Base-by-base conservation (phyloP, 257 asterid species). In the Thymus quinquecostatus region DNA sequence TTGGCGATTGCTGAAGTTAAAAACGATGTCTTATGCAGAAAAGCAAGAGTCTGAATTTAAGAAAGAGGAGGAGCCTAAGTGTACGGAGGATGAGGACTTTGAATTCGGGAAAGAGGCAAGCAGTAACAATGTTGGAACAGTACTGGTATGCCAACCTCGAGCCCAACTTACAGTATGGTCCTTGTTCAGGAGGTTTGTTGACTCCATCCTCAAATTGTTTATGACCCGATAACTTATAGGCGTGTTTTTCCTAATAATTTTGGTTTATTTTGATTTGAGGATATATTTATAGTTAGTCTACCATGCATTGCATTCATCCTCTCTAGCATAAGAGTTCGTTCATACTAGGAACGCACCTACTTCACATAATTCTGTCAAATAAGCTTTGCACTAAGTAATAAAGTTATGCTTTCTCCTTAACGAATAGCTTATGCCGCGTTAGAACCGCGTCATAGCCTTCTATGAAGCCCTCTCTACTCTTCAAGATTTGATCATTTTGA, bases 141-240 rank as follows among this genome's bases (percentile, higher is more conserved):
- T 38, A 33, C 49, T 33, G 33, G 67, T 53, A 29, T 12, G 61
- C 10, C 47, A 32, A 14, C 41, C 33, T 60, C 27, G 41, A 64
- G 50, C 66, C 77, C 66, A 64, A 64, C 10, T 32, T 56, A 55
- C 72, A 45, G 72, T 33, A 14, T 11, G 34, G 51, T 51, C 71
- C 56, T 75, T 60, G 64, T 40, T 36, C 47, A 50, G 36, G 30
- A 75, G 47, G 58, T 68, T 58, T 21, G 14, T 38, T 13, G n/a
- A 27, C 72, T 12, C 41, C 43, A 69, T 64, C 66, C 54, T 13
- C 5, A 56, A 55, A 32, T 28, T 61, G 14, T 10, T 14, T 64
- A 53, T 29, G 7, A 60, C 71, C 51, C 7, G 49, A 70, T 69
- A 34, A 63, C 8, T 43, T 6, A 28, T 69, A 54, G 38, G 62